These are phyloP conservation scores for Ophiorrhiza pumila DNA, from an alignment of 257 asterid genomes.

Conservation along the genomic window DNA sequence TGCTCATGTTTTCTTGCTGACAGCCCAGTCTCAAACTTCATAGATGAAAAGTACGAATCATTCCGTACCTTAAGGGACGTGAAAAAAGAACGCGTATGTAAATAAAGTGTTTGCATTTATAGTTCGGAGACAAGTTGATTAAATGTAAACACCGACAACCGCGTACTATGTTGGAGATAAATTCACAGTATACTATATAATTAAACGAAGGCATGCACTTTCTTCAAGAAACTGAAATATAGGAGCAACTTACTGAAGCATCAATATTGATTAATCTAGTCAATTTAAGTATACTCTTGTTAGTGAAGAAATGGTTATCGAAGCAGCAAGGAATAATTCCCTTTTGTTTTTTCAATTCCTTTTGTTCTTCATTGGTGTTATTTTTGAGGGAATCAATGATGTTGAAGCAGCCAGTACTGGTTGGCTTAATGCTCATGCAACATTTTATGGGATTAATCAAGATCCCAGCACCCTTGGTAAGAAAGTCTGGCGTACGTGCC, in stretches of 20 bases:
- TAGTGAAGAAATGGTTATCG: neutral
- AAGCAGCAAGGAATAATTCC: neutral
- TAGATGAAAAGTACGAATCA: conserved; percentile 34
- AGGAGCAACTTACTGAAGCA: neutral
- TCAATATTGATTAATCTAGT: too few species aligned
- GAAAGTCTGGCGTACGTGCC: neutral
- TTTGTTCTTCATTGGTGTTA: conserved; percentile 23
- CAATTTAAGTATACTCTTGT: too few species aligned
- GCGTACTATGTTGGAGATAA: conserved; percentile 25
- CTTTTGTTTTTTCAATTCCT: conserved; percentile 13
- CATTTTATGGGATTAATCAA: conserved; percentile 60
- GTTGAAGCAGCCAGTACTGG: conserved; percentile 26
- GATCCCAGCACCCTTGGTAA: conserved; percentile 63
- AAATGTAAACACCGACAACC: conserved; percentile 51
- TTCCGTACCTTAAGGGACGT: conserved; percentile 33
- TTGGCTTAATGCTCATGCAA: conserved; percentile 60
- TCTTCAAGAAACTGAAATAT: neutral
- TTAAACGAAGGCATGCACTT: neutral
- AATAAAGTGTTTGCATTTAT: neutral
- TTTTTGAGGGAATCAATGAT: conserved; percentile 29
- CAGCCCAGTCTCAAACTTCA: too few species aligned
- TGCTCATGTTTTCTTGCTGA: conserved; percentile 43
- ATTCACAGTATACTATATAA: neutral
- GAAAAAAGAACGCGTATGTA: conserved; percentile 30
- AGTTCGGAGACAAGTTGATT: neutral